Conservation (phyloP, 495 filamentous ascomycete species). For the Xylaria flabelliformis region DNA sequence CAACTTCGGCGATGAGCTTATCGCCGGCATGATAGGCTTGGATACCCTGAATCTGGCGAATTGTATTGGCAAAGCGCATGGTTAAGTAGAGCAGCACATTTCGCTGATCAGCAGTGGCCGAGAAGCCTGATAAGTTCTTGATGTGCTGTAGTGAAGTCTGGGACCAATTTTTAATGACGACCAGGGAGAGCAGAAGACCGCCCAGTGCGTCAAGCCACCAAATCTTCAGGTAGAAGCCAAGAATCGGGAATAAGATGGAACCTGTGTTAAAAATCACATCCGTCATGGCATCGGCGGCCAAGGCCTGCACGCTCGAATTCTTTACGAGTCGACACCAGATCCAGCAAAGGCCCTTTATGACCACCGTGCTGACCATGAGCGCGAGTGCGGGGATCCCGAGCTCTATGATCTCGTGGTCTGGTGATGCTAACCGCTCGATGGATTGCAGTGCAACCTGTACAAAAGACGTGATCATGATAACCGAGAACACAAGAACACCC, state of each 20-base stretch:
- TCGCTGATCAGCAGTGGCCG: constrained; percentile 78
- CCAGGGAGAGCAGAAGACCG: constrained; percentile 77
- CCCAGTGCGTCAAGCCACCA: constrained; percentile 91
- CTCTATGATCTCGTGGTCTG: constrained; percentile 71
- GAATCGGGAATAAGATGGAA: constrained; percentile 83
- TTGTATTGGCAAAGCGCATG: constrained; percentile 91
- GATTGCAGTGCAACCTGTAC: constrained; percentile 82
- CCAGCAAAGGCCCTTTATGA: constrained; percentile 86
- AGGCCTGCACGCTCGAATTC: constrained; percentile 86
- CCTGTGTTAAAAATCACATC: constrained; percentile 90
- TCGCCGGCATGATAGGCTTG: constrained; percentile 91
- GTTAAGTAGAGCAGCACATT: constrained; percentile 90
- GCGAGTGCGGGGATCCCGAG: constrained; percentile 74
- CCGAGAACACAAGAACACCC: constrained; percentile 79
- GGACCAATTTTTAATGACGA: constrained; percentile 88
- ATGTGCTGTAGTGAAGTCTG: constrained; percentile 79
- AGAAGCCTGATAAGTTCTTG: constrained; percentile 79
- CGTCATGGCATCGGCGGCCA: constrained; percentile 55
- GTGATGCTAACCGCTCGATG: constrained; percentile 65
- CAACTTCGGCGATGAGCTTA: constrained; percentile 82
- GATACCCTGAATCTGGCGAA: constrained; percentile 85
- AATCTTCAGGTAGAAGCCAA: constrained; percentile 75
- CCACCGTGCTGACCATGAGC: constrained; percentile 83
- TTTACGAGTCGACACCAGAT: constrained; percentile 88
- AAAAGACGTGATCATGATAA: constrained; percentile 89